A percentile compares a stretch with the other conserved stretches of the same genome.
These are phyloP conservation scores for Wickerhamiella kazuoi DNA, from an alignment of 805 yeast species.

Conservation along the genomic window DNA sequence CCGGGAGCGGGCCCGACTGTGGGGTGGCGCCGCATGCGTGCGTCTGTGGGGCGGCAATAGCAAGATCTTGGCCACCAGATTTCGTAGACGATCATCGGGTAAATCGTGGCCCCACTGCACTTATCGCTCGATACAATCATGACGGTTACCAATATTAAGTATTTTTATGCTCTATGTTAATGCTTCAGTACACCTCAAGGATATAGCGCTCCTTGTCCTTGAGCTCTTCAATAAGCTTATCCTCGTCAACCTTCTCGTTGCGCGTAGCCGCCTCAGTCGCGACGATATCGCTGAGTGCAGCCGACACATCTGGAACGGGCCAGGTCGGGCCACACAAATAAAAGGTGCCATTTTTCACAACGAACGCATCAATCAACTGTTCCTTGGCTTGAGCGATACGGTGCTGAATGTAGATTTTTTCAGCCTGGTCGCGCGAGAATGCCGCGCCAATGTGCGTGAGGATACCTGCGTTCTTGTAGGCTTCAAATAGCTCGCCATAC, in stretches of 20 bases:
- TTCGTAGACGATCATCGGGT: too few relatives aligned
- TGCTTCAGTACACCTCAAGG: slow-evolving; percentile 68
- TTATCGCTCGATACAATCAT: too few relatives aligned
- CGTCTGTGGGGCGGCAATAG: too few relatives aligned
- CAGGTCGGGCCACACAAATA: slow-evolving; percentile 97
- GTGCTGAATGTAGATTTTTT: slow-evolving; percentile 90
- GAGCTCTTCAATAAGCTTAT: slow-evolving; percentile 74
- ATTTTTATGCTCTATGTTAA: too few relatives aligned
- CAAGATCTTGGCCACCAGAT: too few relatives aligned
- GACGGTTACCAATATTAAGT: too few relatives aligned
- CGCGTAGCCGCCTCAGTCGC: slow-evolving; percentile 47
- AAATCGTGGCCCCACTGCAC: too few relatives aligned
- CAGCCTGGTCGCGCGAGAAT: slow-evolving; percentile 90
- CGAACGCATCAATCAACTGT: slow-evolving; percentile 63
- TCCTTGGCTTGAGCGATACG: slow-evolving; percentile 62
- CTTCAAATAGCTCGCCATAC: slow-evolving; percentile 96
- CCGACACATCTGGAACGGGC: slow-evolving; percentile 96
- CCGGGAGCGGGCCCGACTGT: too few relatives aligned
- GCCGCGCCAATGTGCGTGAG: slow-evolving; percentile 95
- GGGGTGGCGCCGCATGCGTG: too few relatives aligned
- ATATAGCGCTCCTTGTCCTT: slow-evolving; percentile 86
- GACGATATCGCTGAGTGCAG: slow-evolving; percentile 70
- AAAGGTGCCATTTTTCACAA: slow-evolving; percentile 66
- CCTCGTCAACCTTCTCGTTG: slow-evolving; percentile 54
- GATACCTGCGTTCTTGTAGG: slow-evolving; percentile 78